phyloP scores from a whole-genome alignment of 106 monocot genomes.

The Dendrobium chrysotoxum region DNA sequence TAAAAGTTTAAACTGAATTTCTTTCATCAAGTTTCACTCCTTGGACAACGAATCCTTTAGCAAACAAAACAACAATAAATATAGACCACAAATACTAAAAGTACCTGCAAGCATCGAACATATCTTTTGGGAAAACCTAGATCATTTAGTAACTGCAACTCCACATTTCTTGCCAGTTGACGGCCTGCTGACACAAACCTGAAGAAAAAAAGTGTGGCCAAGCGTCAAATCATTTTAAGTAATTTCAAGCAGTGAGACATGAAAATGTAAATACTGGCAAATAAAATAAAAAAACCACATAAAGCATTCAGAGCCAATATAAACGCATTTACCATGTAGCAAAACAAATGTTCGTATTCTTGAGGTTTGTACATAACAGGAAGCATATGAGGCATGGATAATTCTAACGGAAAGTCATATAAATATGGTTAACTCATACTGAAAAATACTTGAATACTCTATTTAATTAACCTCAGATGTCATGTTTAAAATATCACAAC shows the following conservation, averaged over 20 bases:
- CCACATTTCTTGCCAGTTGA: conserved; percentile 72
- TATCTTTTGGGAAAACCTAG: conserved; percentile 95
- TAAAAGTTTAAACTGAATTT: background rate
- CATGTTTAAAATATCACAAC: too few species aligned
- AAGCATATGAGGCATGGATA: too few species aligned
- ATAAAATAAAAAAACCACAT: background rate
- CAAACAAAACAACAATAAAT: background rate
- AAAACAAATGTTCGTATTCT: background rate
- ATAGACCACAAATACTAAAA: background rate
- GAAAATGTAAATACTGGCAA: background rate
- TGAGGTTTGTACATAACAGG: too few species aligned
- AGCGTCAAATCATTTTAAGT: background rate
- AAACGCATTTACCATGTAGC: background rate
- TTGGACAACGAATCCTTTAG: background rate
- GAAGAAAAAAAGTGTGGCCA: background rate
- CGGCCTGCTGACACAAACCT: conserved; percentile 79
- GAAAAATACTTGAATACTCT: too few species aligned
- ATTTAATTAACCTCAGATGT: too few species aligned
- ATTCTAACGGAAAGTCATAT: too few species aligned
- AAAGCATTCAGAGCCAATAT: background rate
- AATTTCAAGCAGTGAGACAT: background rate
- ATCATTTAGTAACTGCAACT: conserved; percentile 77
- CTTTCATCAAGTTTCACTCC: background rate
- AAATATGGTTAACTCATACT: too few species aligned
- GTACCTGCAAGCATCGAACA: conserved; percentile 91